A percentile compares a stretch with the other conserved stretches of the same genome.
phyloP scores from a whole-genome alignment of 2,329 filamentous ascomycete species.

The Fusarium sarcochroum region DNA sequence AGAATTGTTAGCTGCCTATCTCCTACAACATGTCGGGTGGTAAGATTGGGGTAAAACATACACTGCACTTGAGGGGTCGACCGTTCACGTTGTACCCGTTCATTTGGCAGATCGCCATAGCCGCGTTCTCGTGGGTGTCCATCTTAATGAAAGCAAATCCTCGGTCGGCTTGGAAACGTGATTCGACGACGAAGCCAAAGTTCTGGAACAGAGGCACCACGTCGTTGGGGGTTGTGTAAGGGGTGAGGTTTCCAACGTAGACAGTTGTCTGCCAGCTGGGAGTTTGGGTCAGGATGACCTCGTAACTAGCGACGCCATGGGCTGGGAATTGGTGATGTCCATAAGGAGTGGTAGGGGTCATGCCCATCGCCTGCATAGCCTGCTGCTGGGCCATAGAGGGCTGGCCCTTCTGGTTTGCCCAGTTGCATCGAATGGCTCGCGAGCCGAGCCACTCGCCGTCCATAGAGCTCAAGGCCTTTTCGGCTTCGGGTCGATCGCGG shows the following conservation, averaged over 20 bases:
- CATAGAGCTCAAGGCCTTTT: conserved; percentile 97
- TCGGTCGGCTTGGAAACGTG: conserved; percentile 96
- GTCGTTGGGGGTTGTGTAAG: conserved; percentile 96
- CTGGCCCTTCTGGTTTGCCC: conserved; percentile 99
- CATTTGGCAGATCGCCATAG: conserved; percentile 97
- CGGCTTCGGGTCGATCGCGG: conserved; percentile 91
- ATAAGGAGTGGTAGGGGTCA: conserved; percentile 96
- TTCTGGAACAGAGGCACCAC: conserved; percentile 99
- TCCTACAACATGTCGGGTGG: neutral
- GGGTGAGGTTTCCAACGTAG: conserved; percentile 97
- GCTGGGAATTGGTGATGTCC: conserved; percentile 98
- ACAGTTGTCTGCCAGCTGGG: conserved; percentile 98
- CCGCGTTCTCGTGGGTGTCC: conserved; percentile 97
- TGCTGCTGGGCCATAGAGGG: conserved; percentile 98
- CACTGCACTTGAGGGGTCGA: conserved; percentile 96
- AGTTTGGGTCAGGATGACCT: conserved; percentile 95
- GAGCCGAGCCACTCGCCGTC: conserved; percentile 99
- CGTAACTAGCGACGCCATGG: conserved; percentile 95
- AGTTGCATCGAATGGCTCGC: conserved; percentile 98
- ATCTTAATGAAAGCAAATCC: conserved; percentile 99
- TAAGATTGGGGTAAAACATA: conserved; percentile 68
- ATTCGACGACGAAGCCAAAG: conserved; percentile 97
- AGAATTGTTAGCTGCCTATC: conserved; percentile 39
- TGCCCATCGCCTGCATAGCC: conserved; percentile 96
- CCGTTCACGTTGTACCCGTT: conserved; percentile 99